Evolutionary conservation across 2,329 filamentous ascomycete species (phyloP).

Genomic region (Sporothrix mexicana): DNA sequence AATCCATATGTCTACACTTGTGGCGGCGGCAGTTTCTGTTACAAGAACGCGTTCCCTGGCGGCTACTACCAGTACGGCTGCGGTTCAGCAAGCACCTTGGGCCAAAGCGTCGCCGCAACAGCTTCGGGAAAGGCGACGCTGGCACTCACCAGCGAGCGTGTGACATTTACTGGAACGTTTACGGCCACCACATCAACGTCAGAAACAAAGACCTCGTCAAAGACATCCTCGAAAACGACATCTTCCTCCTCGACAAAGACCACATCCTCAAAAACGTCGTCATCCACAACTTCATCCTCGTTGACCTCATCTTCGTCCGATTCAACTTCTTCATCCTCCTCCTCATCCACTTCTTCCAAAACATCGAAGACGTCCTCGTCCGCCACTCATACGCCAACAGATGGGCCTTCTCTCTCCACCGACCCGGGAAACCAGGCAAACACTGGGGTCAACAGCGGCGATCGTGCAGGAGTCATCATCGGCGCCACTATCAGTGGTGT

Average conservation of each 20-base stretch:
- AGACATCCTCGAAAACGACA: slow-evolving; percentile 25
- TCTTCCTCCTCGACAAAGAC: neutral
- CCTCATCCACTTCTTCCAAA: slow-evolving; percentile 36
- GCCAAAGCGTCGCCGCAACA: slow-evolving; percentile 55
- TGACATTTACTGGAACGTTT: slow-evolving; percentile 50
- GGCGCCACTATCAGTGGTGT: slow-evolving; percentile 61
- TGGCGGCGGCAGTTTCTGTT: slow-evolving; percentile 58
- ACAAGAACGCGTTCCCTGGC: slow-evolving; percentile 60
- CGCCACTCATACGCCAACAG: neutral
- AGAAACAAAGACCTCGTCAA: slow-evolving; percentile 29
- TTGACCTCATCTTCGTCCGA: slow-evolving; percentile 31
- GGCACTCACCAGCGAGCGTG: slow-evolving; percentile 49
- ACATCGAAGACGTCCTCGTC: slow-evolving; percentile 34
- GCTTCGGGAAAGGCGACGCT: slow-evolving; percentile 51
- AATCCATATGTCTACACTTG: slow-evolving; percentile 66
- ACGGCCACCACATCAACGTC: slow-evolving; percentile 39
- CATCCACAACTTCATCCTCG: neutral
- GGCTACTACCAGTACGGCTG: slow-evolving; percentile 65
- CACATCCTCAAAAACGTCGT: neutral
- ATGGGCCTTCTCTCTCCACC: slow-evolving; percentile 35
- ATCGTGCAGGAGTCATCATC: slow-evolving; percentile 58
- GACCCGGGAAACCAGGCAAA: slow-evolving; percentile 38
- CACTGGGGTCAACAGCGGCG: slow-evolving; percentile 27
- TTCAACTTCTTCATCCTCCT: slow-evolving; percentile 36
- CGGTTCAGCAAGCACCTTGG: slow-evolving; percentile 56